Percentiles rank a stretch among this genome's conserved stretches.
These are phyloP conservation scores for Pyrenopolyporus hunteri DNA, from an alignment of 495 filamentous ascomycete genomes.

Conservation along the genomic window DNA sequence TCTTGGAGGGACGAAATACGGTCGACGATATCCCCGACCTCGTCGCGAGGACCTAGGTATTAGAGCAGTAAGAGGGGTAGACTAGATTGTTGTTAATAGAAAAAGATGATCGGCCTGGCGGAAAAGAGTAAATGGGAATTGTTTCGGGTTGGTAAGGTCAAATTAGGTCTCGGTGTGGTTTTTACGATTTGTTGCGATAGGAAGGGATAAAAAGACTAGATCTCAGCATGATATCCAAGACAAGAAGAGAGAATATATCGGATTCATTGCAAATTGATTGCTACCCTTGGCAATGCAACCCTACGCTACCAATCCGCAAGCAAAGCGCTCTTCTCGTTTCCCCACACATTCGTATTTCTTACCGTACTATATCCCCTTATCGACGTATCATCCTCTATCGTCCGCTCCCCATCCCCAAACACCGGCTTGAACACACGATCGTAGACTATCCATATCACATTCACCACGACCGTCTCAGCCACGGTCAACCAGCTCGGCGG, in stretches of 20 bases:
- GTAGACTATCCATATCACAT: constrained; percentile 73
- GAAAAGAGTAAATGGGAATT: constrained; percentile 2
- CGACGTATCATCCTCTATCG: constrained; percentile 44
- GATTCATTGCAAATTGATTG: not conserved
- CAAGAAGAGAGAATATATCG: too few species aligned
- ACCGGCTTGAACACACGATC: constrained; percentile 67
- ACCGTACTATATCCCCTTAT: not conserved
- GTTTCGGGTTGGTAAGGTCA: not conserved
- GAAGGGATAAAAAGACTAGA: constrained; percentile 24
- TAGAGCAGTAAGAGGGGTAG: not conserved
- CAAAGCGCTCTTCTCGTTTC: constrained; percentile 32
- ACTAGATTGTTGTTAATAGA: not conserved
- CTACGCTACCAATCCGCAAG: constrained; percentile 30
- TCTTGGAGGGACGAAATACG: constrained; percentile 62
- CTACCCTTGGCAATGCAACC: not conserved
- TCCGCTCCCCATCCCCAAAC: constrained; percentile 92
- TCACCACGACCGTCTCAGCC: constrained; percentile 55
- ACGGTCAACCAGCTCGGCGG: constrained; percentile 69
- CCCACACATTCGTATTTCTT: constrained; percentile 5
- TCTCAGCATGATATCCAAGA: constrained; percentile 29
- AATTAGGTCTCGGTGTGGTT: not conserved
- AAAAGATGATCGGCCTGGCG: not conserved
- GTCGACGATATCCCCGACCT: constrained; percentile 68
- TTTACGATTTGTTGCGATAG: constrained; percentile 12
- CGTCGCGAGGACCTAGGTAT: constrained; percentile 49